phyloP scores from a whole-genome alignment of 2,329 filamentous ascomycete species.

The Cladosporium sp. region DNA sequence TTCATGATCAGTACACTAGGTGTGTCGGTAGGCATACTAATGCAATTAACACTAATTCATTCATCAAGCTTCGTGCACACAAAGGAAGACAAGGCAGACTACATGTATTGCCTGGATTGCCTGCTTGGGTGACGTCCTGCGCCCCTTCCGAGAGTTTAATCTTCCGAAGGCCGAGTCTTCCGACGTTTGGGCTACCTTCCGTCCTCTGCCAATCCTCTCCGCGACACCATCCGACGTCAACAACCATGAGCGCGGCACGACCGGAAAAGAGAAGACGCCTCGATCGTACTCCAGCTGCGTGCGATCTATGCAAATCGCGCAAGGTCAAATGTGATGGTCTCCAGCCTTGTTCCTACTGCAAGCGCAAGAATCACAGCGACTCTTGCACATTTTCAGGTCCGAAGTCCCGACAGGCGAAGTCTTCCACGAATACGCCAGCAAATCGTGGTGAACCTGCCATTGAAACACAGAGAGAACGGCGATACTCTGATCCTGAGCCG shows the following conservation, averaged over 20 bases:
- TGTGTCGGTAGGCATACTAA: no score
- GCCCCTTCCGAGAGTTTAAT: no score
- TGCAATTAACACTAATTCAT: no score
- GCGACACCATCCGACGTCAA: no score
- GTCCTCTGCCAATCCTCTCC: no score
- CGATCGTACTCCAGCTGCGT: slow-evolving; percentile 33
- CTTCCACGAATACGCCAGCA: slow-evolving; percentile 28
- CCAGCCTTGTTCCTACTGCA: slow-evolving; percentile 49
- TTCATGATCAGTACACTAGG: no score
- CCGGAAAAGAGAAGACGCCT: slow-evolving; percentile 19
- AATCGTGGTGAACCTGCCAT: not conserved
- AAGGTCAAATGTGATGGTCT: slow-evolving; percentile 52
- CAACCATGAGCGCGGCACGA: not conserved
- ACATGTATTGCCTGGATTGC: no score
- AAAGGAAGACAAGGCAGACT: no score
- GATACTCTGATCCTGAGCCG: slow-evolving; percentile 1
- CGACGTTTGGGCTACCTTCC: no score
- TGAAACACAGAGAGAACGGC: not conserved
- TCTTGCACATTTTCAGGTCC: slow-evolving; percentile 39
- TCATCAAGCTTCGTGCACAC: no score
- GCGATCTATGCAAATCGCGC: slow-evolving; percentile 43
- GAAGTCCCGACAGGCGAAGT: slow-evolving; percentile 34
- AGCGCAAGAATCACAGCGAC: slow-evolving; percentile 37
- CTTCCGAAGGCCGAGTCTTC: no score
- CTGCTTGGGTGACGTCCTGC: no score